phyloP scores from a whole-genome alignment of 2,329 filamentous ascomycete species.

The Colletotrichum sp. region DNA sequence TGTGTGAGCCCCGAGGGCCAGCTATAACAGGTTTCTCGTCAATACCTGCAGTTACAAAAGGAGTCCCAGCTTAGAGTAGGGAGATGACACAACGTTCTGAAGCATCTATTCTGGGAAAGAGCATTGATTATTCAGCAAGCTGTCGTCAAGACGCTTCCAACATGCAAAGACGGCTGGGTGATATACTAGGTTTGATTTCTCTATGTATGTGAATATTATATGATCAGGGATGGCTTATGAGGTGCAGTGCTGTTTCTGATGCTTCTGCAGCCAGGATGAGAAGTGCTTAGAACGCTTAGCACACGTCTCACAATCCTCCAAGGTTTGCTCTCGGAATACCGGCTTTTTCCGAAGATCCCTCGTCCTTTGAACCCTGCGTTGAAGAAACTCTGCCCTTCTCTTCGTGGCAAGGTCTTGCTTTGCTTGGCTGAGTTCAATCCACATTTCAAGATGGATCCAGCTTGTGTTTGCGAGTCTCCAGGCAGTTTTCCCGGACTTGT shows the following conservation, averaged over 20 bases:
- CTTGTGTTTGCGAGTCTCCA: background rate
- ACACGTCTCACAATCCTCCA: too few species aligned
- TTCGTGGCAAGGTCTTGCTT: too few species aligned
- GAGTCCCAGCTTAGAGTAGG: too few species aligned
- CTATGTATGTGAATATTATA: background rate
- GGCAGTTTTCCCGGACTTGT: background rate
- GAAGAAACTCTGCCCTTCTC: background rate
- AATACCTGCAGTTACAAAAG: too few species aligned
- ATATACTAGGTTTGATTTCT: too few species aligned
- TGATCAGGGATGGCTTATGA: accelerated
- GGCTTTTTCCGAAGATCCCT: background rate
- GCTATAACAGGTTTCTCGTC: too few species aligned
- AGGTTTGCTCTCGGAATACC: background rate
- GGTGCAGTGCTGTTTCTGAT: background rate
- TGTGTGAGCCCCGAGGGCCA: too few species aligned
- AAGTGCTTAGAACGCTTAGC: background rate
- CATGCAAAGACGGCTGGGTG: background rate
- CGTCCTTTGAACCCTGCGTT: background rate
- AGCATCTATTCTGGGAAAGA: accelerated
- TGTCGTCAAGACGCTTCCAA: background rate
- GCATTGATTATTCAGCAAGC: background rate
- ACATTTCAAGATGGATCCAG: too few species aligned
- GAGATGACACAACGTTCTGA: too few species aligned
- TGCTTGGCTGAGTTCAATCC: too few species aligned
- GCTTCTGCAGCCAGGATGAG: background rate